Conservation (phyloP, 129 eudicot genomes). For the Cynara cardunculus region DNA sequence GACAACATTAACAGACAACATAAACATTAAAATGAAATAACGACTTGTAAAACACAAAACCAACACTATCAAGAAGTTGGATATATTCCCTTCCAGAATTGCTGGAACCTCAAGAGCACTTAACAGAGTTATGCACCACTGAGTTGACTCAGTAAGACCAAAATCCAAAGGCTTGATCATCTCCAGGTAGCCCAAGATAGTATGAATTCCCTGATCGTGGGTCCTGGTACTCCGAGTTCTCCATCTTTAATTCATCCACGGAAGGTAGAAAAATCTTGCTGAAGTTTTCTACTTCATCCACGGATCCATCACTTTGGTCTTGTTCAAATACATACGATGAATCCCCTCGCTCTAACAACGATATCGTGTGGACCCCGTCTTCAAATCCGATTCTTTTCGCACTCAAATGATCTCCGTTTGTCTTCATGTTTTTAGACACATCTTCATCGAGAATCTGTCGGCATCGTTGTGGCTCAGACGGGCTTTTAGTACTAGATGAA, state of each 20-base stretch:
- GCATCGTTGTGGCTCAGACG: slow-evolving; percentile 26
- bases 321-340: slow-evolving; percentile 54
- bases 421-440: slow-evolving; percentile 17
- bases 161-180: slow-evolving; percentile 61
- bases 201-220: slow-evolving; percentile 38
- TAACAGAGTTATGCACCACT: slow-evolving; percentile 22
- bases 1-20: slow-evolving; percentile 4
- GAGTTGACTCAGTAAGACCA: slow-evolving; percentile 65
- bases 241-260: slow-evolving; percentile 27
- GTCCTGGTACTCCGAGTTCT: slow-evolving; percentile 18
- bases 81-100: slow-evolving; percentile 5
- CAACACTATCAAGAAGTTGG: slow-evolving; percentile 1
- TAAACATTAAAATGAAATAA: not conserved
- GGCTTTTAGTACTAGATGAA: slow-evolving; percentile 25
- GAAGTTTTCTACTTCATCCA: slow-evolving; percentile 60
- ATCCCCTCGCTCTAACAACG: slow-evolving; percentile 50
- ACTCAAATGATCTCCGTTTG: slow-evolving; percentile 1
- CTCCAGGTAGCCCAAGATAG: slow-evolving; percentile 55
- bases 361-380: slow-evolving; percentile 25
- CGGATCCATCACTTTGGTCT: slow-evolving; percentile 61
- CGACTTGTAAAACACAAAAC: not conserved
- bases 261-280: slow-evolving; percentile 24
- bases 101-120: slow-evolving; percentile 10
- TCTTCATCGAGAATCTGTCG: slow-evolving; percentile 30
- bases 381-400: slow-evolving; percentile 39